Base-by-base conservation (phyloP, 2,329 filamentous ascomycete species). In the Emmonsiellopsis sp. region DNA sequence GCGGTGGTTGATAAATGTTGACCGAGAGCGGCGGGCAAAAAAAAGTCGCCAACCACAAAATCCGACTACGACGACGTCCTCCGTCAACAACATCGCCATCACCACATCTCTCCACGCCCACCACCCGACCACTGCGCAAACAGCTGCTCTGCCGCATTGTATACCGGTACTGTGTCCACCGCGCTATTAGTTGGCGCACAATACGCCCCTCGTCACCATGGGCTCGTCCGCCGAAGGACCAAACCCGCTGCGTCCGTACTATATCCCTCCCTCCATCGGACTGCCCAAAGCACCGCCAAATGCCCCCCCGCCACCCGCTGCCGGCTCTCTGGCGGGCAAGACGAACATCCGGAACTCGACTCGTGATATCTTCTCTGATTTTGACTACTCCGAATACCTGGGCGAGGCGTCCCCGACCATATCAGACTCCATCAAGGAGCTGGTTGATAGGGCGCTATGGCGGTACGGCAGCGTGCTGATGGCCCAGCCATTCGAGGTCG, bases 401-500 rank as follows among this genome's bases (percentile, higher is more conserved):
- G 79, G 85, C 41, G 89, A 94, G 54, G 76, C 81, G 20, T 88
- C 86, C 31, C 87, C 87, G 0, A 88, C 87, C 0, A 79, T 84
- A 31, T 78, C 89, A 9, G 85, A 88, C 61, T 86, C 86, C 58
- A 76, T 86, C 43, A 88, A 86, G 66, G 84, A 86, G 58, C 74
- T 95, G 56, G 66, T 95, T 47, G 90, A 97, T 67, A 85, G 91
- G 68, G 82, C 93, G 59, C 68, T 95, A 69, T 94, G 91, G 84
- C 92, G 93, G 67, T 98, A 98, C 73, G 86, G 85, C 11, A 89
- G 86, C 54, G 85, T 95, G 26, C 71, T 97, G 64, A 84, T 95
- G 67, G 87, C 89, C 52, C 93, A 98, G 72, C 93, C 93, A 11
- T 97, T 98, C 69, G 93, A 97, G 76, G 91, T 96, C 54, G 90